These are phyloP conservation scores for Orbilia brochopaga DNA, from an alignment of 2,329 filamentous ascomycete genomes.

Conservation along the genomic window DNA sequence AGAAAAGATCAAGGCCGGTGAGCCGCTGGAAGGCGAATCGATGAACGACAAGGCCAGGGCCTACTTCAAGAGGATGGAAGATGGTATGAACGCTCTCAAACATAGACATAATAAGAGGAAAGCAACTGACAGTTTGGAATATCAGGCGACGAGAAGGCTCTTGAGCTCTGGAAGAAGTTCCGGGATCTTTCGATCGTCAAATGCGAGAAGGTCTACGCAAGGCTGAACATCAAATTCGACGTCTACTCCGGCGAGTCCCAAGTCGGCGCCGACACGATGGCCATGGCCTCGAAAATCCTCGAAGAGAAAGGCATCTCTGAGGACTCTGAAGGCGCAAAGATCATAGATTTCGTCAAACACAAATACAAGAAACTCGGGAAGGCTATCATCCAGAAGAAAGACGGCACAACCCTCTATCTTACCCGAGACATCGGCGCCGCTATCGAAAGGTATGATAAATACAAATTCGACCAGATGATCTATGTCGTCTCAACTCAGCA, in stretches of 20 bases:
- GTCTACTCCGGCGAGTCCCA: constrained; percentile 76
- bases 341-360: constrained; percentile 74
- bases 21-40: constrained; percentile 52
- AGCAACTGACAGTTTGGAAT: background rate
- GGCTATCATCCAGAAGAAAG: constrained; percentile 73
- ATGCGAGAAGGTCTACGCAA: constrained; percentile 72
- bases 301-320: constrained; percentile 70
- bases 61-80: constrained; percentile 75
- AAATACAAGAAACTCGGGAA: constrained; percentile 72
- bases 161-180: constrained; percentile 70
- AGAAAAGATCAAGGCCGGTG: constrained; percentile 58
- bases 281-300: constrained; percentile 67
- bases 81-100: constrained; percentile 57
- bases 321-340: constrained; percentile 73
- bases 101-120: background rate
- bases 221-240: constrained; percentile 74
- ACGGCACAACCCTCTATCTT: constrained; percentile 77
- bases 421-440: constrained; percentile 79
- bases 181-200: constrained; percentile 70
- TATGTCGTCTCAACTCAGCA: constrained; percentile 77
- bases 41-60: constrained; percentile 74
- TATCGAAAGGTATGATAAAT: constrained; percentile 68
- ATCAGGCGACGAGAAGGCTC: constrained; percentile 64
- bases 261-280: constrained; percentile 72
- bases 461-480: constrained; percentile 77